Base-by-base conservation (phyloP, 371 early-diverging fungal genomes). In the Mortierella sp. region DNA sequence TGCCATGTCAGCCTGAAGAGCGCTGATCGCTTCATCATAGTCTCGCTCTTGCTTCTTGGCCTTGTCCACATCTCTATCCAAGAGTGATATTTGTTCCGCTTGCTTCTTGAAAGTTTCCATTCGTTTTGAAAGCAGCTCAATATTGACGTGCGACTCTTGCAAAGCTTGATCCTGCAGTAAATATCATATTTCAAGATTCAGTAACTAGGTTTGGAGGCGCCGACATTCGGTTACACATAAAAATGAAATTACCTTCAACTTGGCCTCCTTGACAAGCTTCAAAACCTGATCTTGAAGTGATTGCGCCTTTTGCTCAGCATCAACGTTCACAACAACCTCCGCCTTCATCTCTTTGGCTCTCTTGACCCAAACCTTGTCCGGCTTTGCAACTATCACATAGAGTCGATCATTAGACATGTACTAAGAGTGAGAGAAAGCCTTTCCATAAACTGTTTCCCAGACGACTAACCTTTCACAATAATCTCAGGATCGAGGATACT, bases 271-370 rank as follows among this genome's bases (percentile, higher is more conserved):
- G 52, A 93, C 89, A 18, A 97, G 83, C 47, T 90, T 90, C 45
- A 91, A 66, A 30, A 96, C 92, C 64, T 97, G 95, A 5, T 93
- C 94, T 59, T 89, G 90, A 37, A 92, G 89, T 32, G 91, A 88
- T 62, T 93, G 93, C 24, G 94, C 84, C 77, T 94, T 92, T 20
- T 88, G 90, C 71, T 95, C 91, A 64, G 94, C 87, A 43, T 94
- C 95, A n/a, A 89, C 87, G 73, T 94, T 95, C 24, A 94, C 86
- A 35, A 92, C 87, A 32, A 93, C 91, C 54, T 92, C 93, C 0
- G 88, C 89, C 84, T 96, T 95, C 83, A 96, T 88, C 51, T 90
- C 89, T 54, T 90, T 88, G 22, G 96, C 94, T 16, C 97, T 90
- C 69, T 85, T 86, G 39, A 90, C 76, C 97, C 97, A 96, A 14